Evolutionary conservation across 2,329 filamentous ascomycete genomes (phyloP).

Genomic region (Pestalotiopsis sp.): DNA sequence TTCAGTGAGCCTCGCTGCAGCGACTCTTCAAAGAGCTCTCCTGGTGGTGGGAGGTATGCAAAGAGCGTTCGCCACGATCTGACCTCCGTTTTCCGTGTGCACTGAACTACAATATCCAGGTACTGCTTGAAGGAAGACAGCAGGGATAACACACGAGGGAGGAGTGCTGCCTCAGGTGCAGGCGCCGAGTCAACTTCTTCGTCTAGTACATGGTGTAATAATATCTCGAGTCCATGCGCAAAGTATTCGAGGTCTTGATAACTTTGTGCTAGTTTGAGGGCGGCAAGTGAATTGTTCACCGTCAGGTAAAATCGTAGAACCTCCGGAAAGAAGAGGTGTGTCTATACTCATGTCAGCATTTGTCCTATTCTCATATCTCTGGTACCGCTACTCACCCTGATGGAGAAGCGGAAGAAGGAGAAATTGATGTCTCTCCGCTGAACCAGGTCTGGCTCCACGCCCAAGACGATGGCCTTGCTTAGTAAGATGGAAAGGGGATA

Average conservation of each 20-base stretch:
- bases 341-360: slow-evolving; percentile 49
- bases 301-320: slow-evolving; percentile 79
- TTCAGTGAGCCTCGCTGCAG: slow-evolving; percentile 83
- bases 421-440: slow-evolving; percentile 91
- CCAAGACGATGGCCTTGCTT: slow-evolving; percentile 87
- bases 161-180: slow-evolving; percentile 61
- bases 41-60: slow-evolving; percentile 83
- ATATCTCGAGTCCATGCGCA: slow-evolving; percentile 85
- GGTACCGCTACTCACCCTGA: slow-evolving; percentile 65
- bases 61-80: slow-evolving; percentile 95
- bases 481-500: slow-evolving; percentile 87
- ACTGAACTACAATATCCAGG: slow-evolving; percentile 93
- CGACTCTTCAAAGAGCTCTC: slow-evolving; percentile 91
- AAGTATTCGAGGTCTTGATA: slow-evolving; percentile 91
- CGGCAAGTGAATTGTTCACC: slow-evolving; percentile 76
- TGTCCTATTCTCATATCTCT: not conserved
- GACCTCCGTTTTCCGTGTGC: slow-evolving; percentile 94
- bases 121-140: slow-evolving; percentile 80
- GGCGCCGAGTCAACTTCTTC: slow-evolving; percentile 82
- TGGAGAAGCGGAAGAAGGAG: slow-evolving; percentile 84
- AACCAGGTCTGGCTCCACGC: slow-evolving; percentile 90
- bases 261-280: slow-evolving; percentile 78
- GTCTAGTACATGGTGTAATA: slow-evolving; percentile 91
- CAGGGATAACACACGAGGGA: slow-evolving; percentile 65
- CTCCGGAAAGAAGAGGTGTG: slow-evolving; percentile 89